Conservation (phyloP, 345 rosid species). For the Euphorbia lathyris region DNA sequence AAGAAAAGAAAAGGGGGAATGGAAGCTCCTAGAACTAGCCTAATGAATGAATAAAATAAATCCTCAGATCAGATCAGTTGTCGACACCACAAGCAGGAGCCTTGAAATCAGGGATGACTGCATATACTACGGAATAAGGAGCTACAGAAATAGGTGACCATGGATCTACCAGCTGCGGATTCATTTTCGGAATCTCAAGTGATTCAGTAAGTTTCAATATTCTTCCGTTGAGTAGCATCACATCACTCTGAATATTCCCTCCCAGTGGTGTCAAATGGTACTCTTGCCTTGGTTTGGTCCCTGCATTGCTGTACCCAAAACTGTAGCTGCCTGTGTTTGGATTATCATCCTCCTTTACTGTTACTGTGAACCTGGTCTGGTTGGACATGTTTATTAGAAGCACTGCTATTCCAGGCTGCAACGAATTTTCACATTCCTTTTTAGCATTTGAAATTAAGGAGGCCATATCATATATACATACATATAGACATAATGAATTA, state of each 20-base stretch:
- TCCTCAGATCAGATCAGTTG: no score
- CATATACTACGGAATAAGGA: slow-evolving; percentile 41
- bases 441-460: no score
- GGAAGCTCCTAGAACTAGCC: no score
- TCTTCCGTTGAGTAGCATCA: slow-evolving; percentile 46
- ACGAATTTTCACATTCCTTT: no score
- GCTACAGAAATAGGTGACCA: slow-evolving; percentile 32
- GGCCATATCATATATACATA: no score
- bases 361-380: slow-evolving; percentile 32
- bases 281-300: slow-evolving; percentile 37
- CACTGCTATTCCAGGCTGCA: slow-evolving; percentile 44
- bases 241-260: slow-evolving; percentile 58
- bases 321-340: neutral
- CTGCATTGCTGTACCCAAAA: neutral
- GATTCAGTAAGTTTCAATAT: slow-evolving; percentile 41
- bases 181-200: slow-evolving; percentile 41
- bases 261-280: slow-evolving; percentile 56
- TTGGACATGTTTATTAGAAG: slow-evolving; percentile 53
- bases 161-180: slow-evolving; percentile 40
- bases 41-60: no score
- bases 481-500: neutral
- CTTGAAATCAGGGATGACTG: slow-evolving; percentile 37
- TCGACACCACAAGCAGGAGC: slow-evolving; percentile 46
- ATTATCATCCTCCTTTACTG: slow-evolving; percentile 33
- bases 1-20: no score